Conservation (phyloP, 257 asterid species). For the Solanum pennellii region DNA sequence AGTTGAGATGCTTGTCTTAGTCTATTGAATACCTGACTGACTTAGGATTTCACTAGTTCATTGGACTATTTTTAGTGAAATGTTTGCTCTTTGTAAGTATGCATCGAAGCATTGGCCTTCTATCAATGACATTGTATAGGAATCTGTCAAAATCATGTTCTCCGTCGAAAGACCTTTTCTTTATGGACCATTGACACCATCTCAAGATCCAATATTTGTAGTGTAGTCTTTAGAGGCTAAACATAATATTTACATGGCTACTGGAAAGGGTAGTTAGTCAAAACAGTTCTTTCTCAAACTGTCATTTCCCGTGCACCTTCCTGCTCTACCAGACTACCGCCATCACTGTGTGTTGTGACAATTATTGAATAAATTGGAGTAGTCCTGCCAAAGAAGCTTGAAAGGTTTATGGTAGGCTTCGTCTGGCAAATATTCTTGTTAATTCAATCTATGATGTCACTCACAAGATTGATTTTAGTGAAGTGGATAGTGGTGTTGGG, state of each 20-base stretch:
- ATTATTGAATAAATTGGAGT: neutral
- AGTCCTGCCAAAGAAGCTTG: neutral
- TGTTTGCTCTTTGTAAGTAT: neutral
- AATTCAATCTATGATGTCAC: neutral
- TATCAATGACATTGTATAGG: neutral
- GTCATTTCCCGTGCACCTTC: neutral
- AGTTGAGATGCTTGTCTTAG: neutral
- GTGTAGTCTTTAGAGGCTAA: neutral
- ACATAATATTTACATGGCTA: neutral
- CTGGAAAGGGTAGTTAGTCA: neutral
- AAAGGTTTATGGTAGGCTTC: neutral
- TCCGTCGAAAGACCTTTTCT: neutral
- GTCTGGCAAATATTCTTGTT: neutral
- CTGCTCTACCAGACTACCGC: neutral
- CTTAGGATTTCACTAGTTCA: neutral
- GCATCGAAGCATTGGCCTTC: neutral
- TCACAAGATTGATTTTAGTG: neutral
- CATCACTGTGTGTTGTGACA: neutral
- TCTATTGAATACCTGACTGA: neutral
- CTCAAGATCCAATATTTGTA: neutral
- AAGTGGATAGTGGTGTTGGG: neutral
- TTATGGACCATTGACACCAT: neutral
- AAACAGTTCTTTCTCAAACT: neutral
- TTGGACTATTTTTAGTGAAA: neutral
- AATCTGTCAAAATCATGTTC: neutral